A percentile compares a stretch with the other conserved stretches of the same genome.
phyloP scores from a whole-genome alignment of 148 eudicot genomes.

The Salicornia ramosissima region DNA sequence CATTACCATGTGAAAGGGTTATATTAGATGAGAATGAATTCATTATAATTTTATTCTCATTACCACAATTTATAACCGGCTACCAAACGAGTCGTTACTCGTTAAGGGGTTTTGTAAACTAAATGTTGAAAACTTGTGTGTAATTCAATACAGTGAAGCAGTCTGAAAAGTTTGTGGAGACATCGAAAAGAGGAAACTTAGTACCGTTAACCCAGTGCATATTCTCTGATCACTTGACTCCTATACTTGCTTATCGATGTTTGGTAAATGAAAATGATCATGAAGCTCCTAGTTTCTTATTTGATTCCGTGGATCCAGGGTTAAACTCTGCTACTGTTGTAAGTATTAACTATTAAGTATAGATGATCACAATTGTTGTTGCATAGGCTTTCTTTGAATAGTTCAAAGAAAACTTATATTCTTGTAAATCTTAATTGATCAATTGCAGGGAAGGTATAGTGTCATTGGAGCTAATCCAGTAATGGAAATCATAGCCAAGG shows the following conservation, averaged over 20 bases:
- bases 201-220: constrained; percentile 54
- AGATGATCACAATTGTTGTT: background rate
- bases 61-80: too few species aligned
- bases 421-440: background rate
- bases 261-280: constrained; percentile 62
- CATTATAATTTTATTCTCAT: too few species aligned
- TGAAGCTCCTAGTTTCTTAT: constrained; percentile 66
- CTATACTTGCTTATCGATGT: constrained; percentile 79
- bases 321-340: constrained; percentile 42
- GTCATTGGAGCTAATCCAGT: constrained; percentile 79
- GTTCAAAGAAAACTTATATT: background rate
- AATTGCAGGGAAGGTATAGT: constrained; percentile 70
- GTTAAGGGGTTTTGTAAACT: background rate
- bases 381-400: background rate
- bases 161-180: constrained; percentile 42
- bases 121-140: background rate
- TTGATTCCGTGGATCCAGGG: constrained; percentile 66
- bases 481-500: constrained; percentile 74
- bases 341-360: constrained; percentile 34
- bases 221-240: constrained; percentile 72
- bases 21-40: too few species aligned
- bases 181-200: constrained; percentile 48
- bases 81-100: too few species aligned
- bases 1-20: too few species aligned
- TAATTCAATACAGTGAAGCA: constrained; percentile 16